Base-by-base conservation (phyloP, 768 basidiomycete species). In the Phaeolepiota aurea region DNA sequence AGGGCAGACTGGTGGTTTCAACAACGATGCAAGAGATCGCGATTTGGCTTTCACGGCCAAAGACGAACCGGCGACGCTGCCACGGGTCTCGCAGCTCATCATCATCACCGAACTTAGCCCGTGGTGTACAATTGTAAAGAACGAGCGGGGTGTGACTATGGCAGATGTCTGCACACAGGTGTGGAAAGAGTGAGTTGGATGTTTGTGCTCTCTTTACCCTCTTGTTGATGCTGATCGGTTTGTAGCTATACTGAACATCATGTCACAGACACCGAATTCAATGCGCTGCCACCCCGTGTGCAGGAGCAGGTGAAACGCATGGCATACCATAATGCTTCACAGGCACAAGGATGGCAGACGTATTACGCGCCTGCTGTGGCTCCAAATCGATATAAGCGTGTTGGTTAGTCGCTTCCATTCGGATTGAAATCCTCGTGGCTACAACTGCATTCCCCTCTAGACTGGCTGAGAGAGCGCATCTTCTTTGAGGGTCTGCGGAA, bases 91-190 rank as follows among this genome's bases (percentile, higher is more conserved):
- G 14, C 71, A 79, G 42, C 63, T 82, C 43, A 71, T 74, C 40
- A 63, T 83, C 43, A 74, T 82, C 48, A 74, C 74, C 10, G 56
- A 65, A 34, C 62, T 69, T 32, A 80, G 74, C 32, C 87, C 88
- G 1, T 90, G 87, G 87, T 84, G 82, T 54, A 84, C 82, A 4
- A 77, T 77, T 42, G 70, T 86, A 37, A 76, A 70, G 58, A 88
- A 82, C 52, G 75, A 79, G 12, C 59, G 63, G 0, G 87, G 87
- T 0, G 84, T 91, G 13, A 88, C 86, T 2, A 70, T 85, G 46
- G 72, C 71, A 13, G 86, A 91, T 53, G 70, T 90, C n/a, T 84
- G 79, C 50, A 65, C 68, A 3, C 59, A 69, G n/a, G 60, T 90
- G 33, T 86, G 75, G 68, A 79, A 77, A 57, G 87, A 90, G 88